Conservation (phyloP, 2,329 filamentous ascomycete genomes). For the Ceratocystis smalleyi region DNA sequence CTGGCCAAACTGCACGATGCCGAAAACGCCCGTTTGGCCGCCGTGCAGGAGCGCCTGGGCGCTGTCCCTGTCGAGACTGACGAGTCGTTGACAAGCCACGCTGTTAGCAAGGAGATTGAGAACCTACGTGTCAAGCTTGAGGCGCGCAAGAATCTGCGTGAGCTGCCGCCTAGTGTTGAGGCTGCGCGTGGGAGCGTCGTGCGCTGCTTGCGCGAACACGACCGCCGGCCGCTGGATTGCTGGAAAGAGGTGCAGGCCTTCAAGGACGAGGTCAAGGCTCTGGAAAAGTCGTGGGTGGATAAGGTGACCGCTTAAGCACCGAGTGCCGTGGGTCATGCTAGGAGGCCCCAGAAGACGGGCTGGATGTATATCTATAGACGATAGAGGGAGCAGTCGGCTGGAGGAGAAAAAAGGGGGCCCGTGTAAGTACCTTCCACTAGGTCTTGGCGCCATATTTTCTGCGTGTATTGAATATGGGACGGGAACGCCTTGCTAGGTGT, state of each 20-base stretch:
- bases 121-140: slow-evolving; percentile 44
- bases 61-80: slow-evolving; percentile 31
- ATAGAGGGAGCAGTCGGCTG: background rate
- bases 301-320: slow-evolving; percentile 38
- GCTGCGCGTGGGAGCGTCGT: slow-evolving; percentile 61
- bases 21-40: slow-evolving; percentile 52
- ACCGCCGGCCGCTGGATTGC: slow-evolving; percentile 80
- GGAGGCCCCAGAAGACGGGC: background rate
- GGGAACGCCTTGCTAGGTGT: background rate
- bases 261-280: slow-evolving; percentile 69
- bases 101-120: slow-evolving; percentile 44
- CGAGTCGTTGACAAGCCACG: slow-evolving; percentile 25
- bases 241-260: slow-evolving; percentile 86
- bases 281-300: slow-evolving; percentile 81
- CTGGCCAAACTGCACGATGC: slow-evolving; percentile 62
- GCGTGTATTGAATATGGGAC: background rate
- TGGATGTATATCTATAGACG: background rate
- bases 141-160: slow-evolving; percentile 47
- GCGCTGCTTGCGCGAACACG: slow-evolving; percentile 66
- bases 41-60: slow-evolving; percentile 50
- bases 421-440: background rate
- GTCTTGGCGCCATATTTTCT: background rate
- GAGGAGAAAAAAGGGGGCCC: background rate
- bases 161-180: slow-evolving; percentile 56
- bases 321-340: background rate